Percentiles rank a stretch among this genome's conserved stretches.
Conservation (phyloP, 495 filamentous ascomycete genomes). For the Daldinia bambusicola region DNA sequence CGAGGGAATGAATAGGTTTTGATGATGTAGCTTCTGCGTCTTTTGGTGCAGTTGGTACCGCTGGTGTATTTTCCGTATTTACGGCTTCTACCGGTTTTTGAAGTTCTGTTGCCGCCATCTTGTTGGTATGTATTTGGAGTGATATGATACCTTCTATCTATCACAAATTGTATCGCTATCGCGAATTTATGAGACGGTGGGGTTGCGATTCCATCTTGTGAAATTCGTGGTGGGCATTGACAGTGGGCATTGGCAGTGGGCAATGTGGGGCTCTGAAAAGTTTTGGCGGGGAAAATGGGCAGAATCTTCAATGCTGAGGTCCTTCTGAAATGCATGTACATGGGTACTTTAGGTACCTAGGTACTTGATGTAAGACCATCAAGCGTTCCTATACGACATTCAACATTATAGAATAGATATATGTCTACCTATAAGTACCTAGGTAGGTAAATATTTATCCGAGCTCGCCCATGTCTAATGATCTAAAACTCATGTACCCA, state of each 20-base stretch:
- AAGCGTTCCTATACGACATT: too few species aligned
- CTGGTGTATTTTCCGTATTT: background rate
- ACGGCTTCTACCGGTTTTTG: conserved; percentile 10
- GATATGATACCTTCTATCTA: background rate
- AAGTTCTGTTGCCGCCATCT: conserved; percentile 39
- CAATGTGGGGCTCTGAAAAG: conserved; percentile 43
- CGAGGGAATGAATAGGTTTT: conserved; percentile 82
- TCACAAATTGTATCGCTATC: background rate
- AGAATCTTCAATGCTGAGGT: conserved; percentile 17
- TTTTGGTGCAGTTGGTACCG: background rate
- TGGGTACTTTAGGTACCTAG: background rate
- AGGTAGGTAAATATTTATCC: background rate
- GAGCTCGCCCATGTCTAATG: background rate
- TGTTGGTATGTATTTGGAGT: background rate
- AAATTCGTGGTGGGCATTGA: conserved; percentile 21
- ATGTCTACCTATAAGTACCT: too few species aligned
- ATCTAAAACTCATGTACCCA: background rate
- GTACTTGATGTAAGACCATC: background rate
- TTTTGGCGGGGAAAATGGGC: conserved; percentile 43
- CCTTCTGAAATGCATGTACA: background rate
- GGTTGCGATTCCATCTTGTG: conserved; percentile 30
- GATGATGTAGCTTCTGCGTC: conserved; percentile 20
- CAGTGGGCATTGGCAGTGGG: conserved; percentile 25
- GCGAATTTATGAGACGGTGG: conserved; percentile 33
- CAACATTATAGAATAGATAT: too few species aligned